Conservation (phyloP, 768 basidiomycete species). For the Calocera cornea region DNA sequence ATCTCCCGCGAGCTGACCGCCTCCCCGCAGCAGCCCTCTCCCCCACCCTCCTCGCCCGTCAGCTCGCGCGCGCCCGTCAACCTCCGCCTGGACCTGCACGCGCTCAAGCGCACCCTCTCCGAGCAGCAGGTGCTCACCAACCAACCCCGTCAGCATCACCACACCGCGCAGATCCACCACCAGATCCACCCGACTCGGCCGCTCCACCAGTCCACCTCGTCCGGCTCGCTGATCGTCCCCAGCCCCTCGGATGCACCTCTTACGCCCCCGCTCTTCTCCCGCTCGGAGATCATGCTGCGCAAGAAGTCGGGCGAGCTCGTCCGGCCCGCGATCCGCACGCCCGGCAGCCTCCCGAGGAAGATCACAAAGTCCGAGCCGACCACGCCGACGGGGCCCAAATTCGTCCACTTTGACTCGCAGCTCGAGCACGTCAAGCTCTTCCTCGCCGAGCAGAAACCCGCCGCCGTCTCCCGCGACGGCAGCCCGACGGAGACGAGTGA, state of each 20-base stretch:
- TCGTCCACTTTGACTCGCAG: conserved; percentile 83
- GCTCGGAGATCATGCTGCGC: conserved; percentile 36
- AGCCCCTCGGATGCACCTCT: neutral
- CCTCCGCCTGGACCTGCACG: conserved; percentile 11
- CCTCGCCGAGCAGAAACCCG: conserved; percentile 85
- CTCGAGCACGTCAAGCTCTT: conserved; percentile 93
- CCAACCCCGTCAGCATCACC: too few species aligned
- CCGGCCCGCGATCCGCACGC: conserved; percentile 34
- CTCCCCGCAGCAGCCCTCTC: neutral
- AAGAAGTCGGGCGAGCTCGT: conserved; percentile 93
- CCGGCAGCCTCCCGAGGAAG: conserved; percentile 27
- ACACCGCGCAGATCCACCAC: neutral
- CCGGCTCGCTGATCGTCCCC: neutral
- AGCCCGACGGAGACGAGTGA: conserved; percentile 56
- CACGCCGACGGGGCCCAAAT: conserved; percentile 63
- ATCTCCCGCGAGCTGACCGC: neutral
- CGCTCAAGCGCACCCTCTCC: conserved; percentile 9
- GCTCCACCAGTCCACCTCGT: conserved; percentile 8
- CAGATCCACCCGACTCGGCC: neutral
- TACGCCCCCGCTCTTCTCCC: neutral
- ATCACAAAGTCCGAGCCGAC: conserved; percentile 51
- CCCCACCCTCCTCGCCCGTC: neutral
- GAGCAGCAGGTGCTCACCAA: neutral
- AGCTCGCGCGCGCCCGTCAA: conserved; percentile 3
- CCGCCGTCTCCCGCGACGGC: conserved; percentile 82